phyloP scores from a whole-genome alignment of 352 stramenopile species.

The Globisporangium irregulare region DNA sequence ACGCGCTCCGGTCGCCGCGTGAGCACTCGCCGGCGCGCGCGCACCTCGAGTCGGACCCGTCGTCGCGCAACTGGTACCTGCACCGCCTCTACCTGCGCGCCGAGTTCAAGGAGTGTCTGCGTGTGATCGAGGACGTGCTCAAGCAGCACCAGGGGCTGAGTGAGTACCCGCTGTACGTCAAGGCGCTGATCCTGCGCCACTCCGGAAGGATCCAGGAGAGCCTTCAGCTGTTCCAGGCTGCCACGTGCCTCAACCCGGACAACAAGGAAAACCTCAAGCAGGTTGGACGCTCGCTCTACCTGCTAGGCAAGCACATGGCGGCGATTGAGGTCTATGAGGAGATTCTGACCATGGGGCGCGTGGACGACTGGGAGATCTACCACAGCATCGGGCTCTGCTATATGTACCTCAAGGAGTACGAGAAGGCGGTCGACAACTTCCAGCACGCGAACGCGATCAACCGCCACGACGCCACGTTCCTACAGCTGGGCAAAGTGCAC shows the following conservation, averaged over 20 bases:
- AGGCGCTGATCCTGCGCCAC: conserved; percentile 88
- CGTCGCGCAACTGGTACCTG: conserved; percentile 80
- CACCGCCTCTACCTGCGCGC: conserved; percentile 81
- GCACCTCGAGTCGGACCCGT: conserved; percentile 38
- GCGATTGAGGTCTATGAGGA: conserved; percentile 90
- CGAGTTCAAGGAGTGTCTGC: conserved; percentile 88
- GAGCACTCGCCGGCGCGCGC: conserved; percentile 28
- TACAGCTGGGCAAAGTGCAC: conserved; percentile 90
- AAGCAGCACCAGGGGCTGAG: conserved; percentile 79
- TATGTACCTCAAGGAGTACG: conserved; percentile 91
- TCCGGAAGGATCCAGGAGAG: conserved; percentile 89
- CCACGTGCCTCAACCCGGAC: conserved; percentile 88
- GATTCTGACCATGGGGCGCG: conserved; percentile 70
- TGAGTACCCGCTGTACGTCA: conserved; percentile 92
- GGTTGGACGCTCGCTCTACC: conserved; percentile 70
- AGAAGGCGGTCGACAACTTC: conserved; percentile 86
- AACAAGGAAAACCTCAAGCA: conserved; percentile 93
- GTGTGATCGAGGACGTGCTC: conserved; percentile 88
- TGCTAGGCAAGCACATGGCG: conserved; percentile 88
- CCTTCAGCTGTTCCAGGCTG: conserved; percentile 90
- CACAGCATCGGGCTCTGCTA: conserved; percentile 91
- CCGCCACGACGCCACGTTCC: conserved; percentile 89
- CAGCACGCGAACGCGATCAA: conserved; percentile 90
- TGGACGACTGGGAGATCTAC: conserved; percentile 93
- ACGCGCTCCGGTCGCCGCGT: conserved; percentile 58